Evolutionary conservation across 441 rosid genomes (phyloP).

Genomic region (Capsella rubella): DNA sequence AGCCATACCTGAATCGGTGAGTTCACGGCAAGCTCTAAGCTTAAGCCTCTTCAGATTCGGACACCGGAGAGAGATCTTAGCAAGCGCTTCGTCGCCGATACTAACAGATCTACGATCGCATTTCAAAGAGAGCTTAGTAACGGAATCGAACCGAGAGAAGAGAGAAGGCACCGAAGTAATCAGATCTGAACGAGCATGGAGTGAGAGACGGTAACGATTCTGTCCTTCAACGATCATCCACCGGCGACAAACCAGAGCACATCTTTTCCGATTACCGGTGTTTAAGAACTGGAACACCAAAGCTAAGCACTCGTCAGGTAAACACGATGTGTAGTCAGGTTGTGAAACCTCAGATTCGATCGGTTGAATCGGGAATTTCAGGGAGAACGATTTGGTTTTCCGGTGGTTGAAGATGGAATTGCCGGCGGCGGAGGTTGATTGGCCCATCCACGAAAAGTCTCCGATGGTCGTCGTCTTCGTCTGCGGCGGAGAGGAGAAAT

Average conservation of each 20-base stretch:
- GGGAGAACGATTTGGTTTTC: background rate
- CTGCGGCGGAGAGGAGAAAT: conserved; percentile 22
- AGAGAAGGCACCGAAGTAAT: conserved; percentile 52
- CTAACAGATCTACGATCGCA: conserved; percentile 81
- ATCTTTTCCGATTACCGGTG: conserved; percentile 64
- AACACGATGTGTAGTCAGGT: conserved; percentile 59
- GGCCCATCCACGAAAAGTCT: conserved; percentile 39
- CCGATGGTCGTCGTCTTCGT: conserved; percentile 14
- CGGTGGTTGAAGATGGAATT: conserved; percentile 7
- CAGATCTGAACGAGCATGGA: conserved; percentile 76
- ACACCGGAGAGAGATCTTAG: conserved; percentile 64
- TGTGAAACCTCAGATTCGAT: conserved; percentile 1
- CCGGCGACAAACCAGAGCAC: conserved; percentile 75
- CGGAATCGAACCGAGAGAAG: conserved; percentile 83
- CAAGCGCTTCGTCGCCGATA: conserved; percentile 73
- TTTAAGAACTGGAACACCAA: conserved; percentile 71
- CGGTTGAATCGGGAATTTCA: background rate
- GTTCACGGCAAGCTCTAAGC: conserved; percentile 80
- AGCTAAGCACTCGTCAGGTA: conserved; percentile 90
- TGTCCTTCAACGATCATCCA: conserved; percentile 82
- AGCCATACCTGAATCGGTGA: conserved; percentile 74
- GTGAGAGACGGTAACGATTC: conserved; percentile 84
- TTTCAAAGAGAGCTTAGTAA: conserved; percentile 83
- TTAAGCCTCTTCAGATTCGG: conserved; percentile 74
- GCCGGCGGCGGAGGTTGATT: conserved; percentile 33